Evolutionary conservation across 2,329 filamentous ascomycete genomes (phyloP).

Genomic region (Neofusicoccum kwambonambiense): DNA sequence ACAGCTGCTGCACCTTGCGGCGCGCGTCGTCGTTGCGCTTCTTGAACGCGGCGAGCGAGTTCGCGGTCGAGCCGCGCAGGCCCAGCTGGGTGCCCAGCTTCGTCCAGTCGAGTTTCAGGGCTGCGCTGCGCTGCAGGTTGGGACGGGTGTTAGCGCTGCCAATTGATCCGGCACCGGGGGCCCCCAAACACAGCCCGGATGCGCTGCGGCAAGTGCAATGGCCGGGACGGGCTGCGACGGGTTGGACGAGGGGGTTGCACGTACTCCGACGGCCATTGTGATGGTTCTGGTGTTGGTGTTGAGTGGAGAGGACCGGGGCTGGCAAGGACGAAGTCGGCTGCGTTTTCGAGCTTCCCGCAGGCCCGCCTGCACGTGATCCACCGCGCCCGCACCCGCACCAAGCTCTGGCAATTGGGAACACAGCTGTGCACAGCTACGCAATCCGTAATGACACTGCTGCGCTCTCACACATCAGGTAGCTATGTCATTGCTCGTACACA

Average conservation of each 20-base stretch:
- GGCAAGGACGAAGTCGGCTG: slow-evolving; percentile 32
- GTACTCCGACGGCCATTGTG: slow-evolving; percentile 47
- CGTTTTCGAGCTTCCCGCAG: slow-evolving; percentile 18
- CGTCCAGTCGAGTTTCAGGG: slow-evolving; percentile 98
- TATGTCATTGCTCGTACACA: neutral
- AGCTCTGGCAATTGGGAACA: neutral
- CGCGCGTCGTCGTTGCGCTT: slow-evolving; percentile 99
- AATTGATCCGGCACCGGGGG: slow-evolving; percentile 10
- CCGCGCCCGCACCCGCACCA: neutral
- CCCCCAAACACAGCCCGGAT: slow-evolving; percentile 22
- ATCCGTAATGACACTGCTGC: neutral
- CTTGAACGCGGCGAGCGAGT: slow-evolving; percentile 94
- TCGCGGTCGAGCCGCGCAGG: slow-evolving; percentile 90
- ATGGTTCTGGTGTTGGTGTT: slow-evolving; percentile 37
- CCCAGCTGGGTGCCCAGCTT: slow-evolving; percentile 92
- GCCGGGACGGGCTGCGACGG: slow-evolving; percentile 3
- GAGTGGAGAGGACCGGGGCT: slow-evolving; percentile 44
- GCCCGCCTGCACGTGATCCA: slow-evolving; percentile 12
- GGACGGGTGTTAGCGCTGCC: slow-evolving; percentile 28
- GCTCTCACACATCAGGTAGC: neutral
- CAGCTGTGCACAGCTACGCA: neutral
- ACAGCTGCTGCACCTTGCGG: slow-evolving; percentile 83
- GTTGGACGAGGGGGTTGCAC: slow-evolving; percentile 26
- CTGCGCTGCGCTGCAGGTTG: slow-evolving; percentile 80
- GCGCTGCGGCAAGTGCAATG: slow-evolving; percentile 26